phyloP scores from a whole-genome alignment of 23 red algal genomes.

The Pyropia haitanensis region DNA sequence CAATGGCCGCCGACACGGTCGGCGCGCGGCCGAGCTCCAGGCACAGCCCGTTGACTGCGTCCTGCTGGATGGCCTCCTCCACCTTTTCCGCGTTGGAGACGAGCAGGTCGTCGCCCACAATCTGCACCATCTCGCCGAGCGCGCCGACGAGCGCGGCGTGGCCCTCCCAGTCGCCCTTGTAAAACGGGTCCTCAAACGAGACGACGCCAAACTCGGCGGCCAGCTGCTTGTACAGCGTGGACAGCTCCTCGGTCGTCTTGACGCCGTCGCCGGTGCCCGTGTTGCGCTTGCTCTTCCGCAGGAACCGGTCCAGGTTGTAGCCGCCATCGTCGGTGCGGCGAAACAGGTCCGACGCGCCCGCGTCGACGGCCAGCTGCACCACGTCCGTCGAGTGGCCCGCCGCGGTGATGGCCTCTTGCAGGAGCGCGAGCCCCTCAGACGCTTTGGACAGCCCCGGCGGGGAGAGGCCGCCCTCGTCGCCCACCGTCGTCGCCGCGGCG shows the following conservation, averaged over 20 bases:
- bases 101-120: slow-evolving; percentile 92
- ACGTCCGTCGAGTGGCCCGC: slow-evolving; percentile 66
- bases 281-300: slow-evolving; percentile 29
- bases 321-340: slow-evolving; percentile 39
- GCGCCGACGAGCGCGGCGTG: slow-evolving; percentile 58
- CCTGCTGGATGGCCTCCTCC: slow-evolving; percentile 70
- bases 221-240: slow-evolving; percentile 69
- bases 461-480: slow-evolving; percentile 94
- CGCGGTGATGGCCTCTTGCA: slow-evolving; percentile 74
- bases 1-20: slow-evolving; percentile 78
- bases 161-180: slow-evolving; percentile 87
- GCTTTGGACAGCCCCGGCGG: slow-evolving; percentile 69
- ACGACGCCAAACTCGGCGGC: slow-evolving; percentile 60
- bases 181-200: slow-evolving; percentile 93
- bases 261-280: slow-evolving; percentile 53
- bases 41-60: slow-evolving; percentile 80
- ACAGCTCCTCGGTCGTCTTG: slow-evolving; percentile 44
- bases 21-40: slow-evolving; percentile 91
- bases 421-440: slow-evolving; percentile 59
- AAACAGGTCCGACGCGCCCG: slow-evolving; percentile 74
- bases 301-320: slow-evolving; percentile 77
- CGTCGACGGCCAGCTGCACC: slow-evolving; percentile 83
- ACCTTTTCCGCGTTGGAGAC: slow-evolving; percentile 84
- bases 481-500: slow-evolving; percentile 79
- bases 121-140: slow-evolving; percentile 71